Evolutionary conservation across 768 basidiomycete genomes (phyloP).

Genomic region (Xerocomellus dryophilus): DNA sequence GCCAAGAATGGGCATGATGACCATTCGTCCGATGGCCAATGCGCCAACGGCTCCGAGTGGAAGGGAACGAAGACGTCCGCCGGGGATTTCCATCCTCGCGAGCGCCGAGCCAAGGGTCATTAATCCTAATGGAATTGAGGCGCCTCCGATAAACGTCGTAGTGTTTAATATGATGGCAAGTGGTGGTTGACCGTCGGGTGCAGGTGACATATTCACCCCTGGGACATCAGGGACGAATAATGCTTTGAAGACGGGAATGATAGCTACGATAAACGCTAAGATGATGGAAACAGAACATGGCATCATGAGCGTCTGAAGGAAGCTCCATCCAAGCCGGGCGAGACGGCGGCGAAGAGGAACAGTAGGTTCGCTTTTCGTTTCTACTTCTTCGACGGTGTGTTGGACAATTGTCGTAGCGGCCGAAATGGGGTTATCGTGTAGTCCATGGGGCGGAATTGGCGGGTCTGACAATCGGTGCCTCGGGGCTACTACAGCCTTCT

Average conservation of each 20-base stretch:
- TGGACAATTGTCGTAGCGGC: slow-evolving; percentile 3
- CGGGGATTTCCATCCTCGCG: slow-evolving; percentile 54
- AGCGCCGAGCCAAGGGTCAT: slow-evolving; percentile 62
- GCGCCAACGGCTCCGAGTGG: slow-evolving; percentile 51
- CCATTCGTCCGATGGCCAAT: slow-evolving; percentile 52
- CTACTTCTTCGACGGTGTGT: neutral
- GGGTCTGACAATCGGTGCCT: neutral
- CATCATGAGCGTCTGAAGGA: slow-evolving; percentile 40
- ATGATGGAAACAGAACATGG: slow-evolving; percentile 56
- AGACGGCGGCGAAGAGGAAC: slow-evolving; percentile 8
- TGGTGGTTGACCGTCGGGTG: slow-evolving; percentile 67
- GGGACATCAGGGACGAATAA: slow-evolving; percentile 50
- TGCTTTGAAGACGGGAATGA: slow-evolving; percentile 56
- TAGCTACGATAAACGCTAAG: slow-evolving; percentile 51
- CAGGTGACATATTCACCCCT: slow-evolving; percentile 42
- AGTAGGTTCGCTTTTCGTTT: neutral
- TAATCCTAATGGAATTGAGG: slow-evolving; percentile 61
- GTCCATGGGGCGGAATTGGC: neutral
- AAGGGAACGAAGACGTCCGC: slow-evolving; percentile 41
- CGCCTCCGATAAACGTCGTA: slow-evolving; percentile 55
- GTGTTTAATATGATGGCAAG: slow-evolving; percentile 60
- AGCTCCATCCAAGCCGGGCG: slow-evolving; percentile 1
- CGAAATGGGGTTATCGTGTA: neutral
- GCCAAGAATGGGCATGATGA: slow-evolving; percentile 59
- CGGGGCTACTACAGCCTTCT: slow-evolving; percentile 3